Conservation (phyloP, 768 basidiomycete genomes). For the Naganishia randhawae region DNA sequence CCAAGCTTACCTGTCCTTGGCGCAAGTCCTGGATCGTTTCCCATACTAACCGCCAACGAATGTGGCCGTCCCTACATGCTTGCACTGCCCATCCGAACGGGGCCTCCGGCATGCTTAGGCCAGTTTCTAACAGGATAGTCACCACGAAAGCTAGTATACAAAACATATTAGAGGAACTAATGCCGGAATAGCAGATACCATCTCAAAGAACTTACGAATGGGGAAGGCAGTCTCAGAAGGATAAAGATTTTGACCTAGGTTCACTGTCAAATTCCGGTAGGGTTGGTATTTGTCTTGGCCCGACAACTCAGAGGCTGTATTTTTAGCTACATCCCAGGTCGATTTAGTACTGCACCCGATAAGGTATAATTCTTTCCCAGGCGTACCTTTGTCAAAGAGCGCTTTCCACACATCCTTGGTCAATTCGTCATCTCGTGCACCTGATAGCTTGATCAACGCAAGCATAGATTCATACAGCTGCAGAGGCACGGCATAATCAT, state of each 20-base stretch:
- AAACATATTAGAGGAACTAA: background rate
- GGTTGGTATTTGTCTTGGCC: conserved; percentile 19
- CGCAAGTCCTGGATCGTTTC: conserved; percentile 18
- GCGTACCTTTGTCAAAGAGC: conserved; percentile 21
- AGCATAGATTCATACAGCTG: conserved; percentile 19
- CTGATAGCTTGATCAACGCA: conserved; percentile 22
- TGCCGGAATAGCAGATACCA: background rate
- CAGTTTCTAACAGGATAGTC: conserved; percentile 9
- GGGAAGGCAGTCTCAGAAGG: conserved; percentile 27
- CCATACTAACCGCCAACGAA: conserved; percentile 23
- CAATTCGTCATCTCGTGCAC: conserved; percentile 24
- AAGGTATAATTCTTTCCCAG: background rate
- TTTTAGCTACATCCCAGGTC: conserved; percentile 2
- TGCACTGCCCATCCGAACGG: conserved; percentile 12
- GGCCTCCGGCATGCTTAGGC: background rate
- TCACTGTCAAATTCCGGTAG: conserved; percentile 19
- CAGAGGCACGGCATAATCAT: conserved; percentile 25
- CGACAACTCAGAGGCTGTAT: conserved; percentile 3
- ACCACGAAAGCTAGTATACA: conserved; percentile 13
- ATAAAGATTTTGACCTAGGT: conserved; percentile 22
- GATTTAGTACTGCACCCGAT: too few relatives aligned
- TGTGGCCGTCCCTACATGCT: conserved; percentile 13
- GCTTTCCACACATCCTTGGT: conserved; percentile 27
- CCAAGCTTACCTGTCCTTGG: conserved; percentile 22
- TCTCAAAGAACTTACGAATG: conserved; percentile 10